Base-by-base conservation (phyloP, 106 monocot genomes). In the Narthecium ossifragum region DNA sequence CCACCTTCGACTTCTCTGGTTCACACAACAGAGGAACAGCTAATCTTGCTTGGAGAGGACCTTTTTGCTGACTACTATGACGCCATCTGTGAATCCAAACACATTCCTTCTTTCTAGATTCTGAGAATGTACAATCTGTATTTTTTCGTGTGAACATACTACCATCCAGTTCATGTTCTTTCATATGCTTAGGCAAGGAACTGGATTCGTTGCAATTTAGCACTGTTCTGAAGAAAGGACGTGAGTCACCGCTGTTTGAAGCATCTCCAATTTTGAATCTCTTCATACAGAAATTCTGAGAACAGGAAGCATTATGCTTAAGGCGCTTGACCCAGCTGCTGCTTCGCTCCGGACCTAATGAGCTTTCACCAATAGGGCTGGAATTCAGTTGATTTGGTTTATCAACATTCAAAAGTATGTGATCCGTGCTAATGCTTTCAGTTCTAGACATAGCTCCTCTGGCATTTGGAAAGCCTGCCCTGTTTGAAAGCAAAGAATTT, bases 31-130 rank as follows among this genome's bases (percentile, higher is more conserved):
- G 33, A 2, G 53, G 50, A 8, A 20, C 24, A 6, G 29, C 28
- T 25, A 9, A 8, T 43, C 12, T 46, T 25, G n/a, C 23, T 48
- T 47, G 15, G 15, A 45, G 5, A 45, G 30, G 11, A 36, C 26
- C 41, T 25, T 11, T 6, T 61, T 51, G 32, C 30, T 57, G 46
- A 34, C 45, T 63, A 5, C 32, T 70, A 53, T 18, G 50, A 51
- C 77, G 54, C 92, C 83, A 92, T 71, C 92, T 80, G 27, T 54
- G 28, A 8, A 88, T 59, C 92, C 88, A 92, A 56, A 67, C 39
- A 17, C 70, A 26, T 2, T 62, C 24, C 26, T 14, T 27, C n/a
- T 66, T 65, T 30, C 13, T 22, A 32, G 77, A 60, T 27, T 78
- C 68, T 18, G 7, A 55, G 3, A 49, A 57, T 41, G 53, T 56